Conservation (phyloP, 257 asterid species). For the Fraxinus excelsior region DNA sequence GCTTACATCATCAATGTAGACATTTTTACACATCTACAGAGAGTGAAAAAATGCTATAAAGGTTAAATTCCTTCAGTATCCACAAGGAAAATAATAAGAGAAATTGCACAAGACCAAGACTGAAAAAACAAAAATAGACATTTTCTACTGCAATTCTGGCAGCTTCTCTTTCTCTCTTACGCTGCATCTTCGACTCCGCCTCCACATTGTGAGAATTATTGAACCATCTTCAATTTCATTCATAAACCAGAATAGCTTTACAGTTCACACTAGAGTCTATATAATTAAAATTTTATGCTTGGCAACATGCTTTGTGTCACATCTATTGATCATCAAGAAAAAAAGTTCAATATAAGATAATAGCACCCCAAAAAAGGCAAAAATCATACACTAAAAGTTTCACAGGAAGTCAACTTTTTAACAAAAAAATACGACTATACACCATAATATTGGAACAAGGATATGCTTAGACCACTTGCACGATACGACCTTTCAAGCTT, state of each 20-base stretch:
- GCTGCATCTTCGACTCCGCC: conserved; percentile 36
- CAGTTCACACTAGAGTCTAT: too few species aligned
- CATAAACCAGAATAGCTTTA: background rate
- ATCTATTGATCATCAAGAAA: too few species aligned
- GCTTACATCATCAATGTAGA: conserved; percentile 32
- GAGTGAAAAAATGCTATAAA: background rate
- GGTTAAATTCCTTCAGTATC: background rate
- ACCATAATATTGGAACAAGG: too few species aligned
- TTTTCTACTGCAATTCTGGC: conserved; percentile 58
- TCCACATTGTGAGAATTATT: conserved; percentile 26
- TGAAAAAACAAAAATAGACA: conserved; percentile 32
- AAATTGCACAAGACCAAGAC: background rate
- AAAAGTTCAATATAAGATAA: too few species aligned
- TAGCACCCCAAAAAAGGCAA: too few species aligned
- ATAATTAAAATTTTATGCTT: too few species aligned
- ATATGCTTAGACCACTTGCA: conserved; percentile 44
- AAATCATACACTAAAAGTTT: too few species aligned
- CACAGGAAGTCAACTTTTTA: too few species aligned
- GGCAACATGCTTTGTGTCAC: too few species aligned
- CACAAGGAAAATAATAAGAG: background rate
- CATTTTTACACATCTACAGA: conserved; percentile 54
- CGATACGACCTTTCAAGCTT: conserved; percentile 53
- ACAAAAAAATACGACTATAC: too few species aligned
- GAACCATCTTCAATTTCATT: background rate
- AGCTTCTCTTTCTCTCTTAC: conserved; percentile 59